Base-by-base conservation (phyloP, 2,329 filamentous ascomycete species). In the Scedosporium apiospermum region DNA sequence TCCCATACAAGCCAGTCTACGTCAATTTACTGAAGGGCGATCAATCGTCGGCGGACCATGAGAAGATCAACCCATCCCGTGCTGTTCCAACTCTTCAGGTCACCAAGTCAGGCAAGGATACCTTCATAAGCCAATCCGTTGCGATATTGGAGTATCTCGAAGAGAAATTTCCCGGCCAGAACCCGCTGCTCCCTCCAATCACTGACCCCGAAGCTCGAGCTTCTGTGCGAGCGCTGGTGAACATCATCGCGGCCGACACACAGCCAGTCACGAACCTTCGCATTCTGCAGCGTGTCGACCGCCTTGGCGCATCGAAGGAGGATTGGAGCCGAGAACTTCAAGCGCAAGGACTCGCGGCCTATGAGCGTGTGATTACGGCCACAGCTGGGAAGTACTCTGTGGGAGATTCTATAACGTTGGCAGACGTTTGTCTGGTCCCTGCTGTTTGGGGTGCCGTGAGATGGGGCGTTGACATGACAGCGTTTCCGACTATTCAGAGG, bases 131-230 rank as follows among this genome's bases (percentile, higher is more conserved):
- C 16, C 78, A 80, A 65, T 80, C 78, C 23, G 67, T 80, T 34
- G 76, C 80, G 4, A 78, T 78, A 2, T 73, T 82, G 5, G 79
- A 82, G 67, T 82, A 79, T 65, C 73, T 82, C 10, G 78, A 81
- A 61, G 78, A 82, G 65, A 67, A 67, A 3, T 72, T 71, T 60
- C 72, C 77, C 1, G 30, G 53, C 10, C 61, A 67, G 0, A 63
- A 68, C 0, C 67, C 69, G 0, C 63, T 69, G 0, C 73, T 82
- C 2, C 72, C 82, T 3, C 79, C 80, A 1, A 7, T 46, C n/a
- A 46, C 57, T 7, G 67, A 76, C 41, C 68, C 73, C 0, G 62
- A 69, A 0, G 65, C 64, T 0, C 74, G 80, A 30, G 78, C 78
- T 1, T 66, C 71, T 12, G 78, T 79, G 1, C 75, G 79, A 34